Percentiles rank a stretch among this genome's conserved stretches.
Conservation (phyloP, 148 eudicot genomes). For the Nyssa sinensis region DNA sequence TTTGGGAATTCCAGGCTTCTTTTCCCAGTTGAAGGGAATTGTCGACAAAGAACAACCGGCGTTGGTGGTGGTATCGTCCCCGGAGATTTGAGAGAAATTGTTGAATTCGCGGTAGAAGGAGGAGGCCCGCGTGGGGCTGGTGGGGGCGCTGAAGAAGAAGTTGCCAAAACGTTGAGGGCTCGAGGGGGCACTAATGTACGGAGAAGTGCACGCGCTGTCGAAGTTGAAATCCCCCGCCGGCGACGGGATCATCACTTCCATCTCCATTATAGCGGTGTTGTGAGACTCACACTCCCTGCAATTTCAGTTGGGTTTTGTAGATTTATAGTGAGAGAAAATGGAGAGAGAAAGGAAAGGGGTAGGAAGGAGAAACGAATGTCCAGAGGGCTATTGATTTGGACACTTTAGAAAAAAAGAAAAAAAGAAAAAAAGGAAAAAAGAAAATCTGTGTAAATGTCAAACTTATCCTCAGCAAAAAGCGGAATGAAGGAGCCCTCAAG, state of each 20-base stretch:
- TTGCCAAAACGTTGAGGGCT: constrained; percentile 37
- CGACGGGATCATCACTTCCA: constrained; percentile 23
- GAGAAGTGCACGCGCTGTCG: constrained; percentile 34
- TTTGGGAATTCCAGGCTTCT: constrained; percentile 30
- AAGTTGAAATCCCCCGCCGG: constrained; percentile 34
- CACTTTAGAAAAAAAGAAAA: too few species aligned
- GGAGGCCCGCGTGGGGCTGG: constrained; percentile 38
- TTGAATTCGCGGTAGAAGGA: constrained; percentile 1
- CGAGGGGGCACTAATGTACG: constrained; percentile 36
- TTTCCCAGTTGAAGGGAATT: constrained; percentile 44
- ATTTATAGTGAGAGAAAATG: neutral
- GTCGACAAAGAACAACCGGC: neutral
- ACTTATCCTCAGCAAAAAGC: too few species aligned
- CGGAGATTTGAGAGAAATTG: neutral
- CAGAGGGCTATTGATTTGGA: too few species aligned
- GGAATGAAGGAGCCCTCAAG: too few species aligned
- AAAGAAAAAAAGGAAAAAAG: too few species aligned
- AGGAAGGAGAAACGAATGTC: neutral
- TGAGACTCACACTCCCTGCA: neutral
- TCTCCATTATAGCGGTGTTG: constrained; percentile 10
- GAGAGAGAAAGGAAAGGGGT: constrained; percentile 13
- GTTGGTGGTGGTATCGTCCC: neutral
- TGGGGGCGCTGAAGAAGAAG: constrained; percentile 54
- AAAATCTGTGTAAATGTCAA: too few species aligned
- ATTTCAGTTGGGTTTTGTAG: neutral